Conservation (phyloP, 345 rosid genomes). For the Eucalyptus curtisii region DNA sequence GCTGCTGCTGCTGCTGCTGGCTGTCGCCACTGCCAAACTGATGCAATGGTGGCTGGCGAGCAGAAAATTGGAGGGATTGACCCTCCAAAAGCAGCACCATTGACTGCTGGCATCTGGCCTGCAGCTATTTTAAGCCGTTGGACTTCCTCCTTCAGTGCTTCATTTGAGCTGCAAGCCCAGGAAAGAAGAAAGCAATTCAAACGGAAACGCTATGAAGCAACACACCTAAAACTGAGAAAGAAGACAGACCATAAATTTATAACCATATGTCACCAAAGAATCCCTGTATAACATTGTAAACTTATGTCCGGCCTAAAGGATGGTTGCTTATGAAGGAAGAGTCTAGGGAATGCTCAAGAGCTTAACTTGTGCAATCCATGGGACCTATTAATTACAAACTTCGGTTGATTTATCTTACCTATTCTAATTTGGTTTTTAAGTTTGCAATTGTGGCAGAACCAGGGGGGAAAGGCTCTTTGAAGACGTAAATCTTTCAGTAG, state of each 20-base stretch:
- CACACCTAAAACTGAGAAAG: not conserved
- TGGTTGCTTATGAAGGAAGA: not conserved
- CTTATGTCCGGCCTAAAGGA: not conserved
- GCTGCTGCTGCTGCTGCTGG: slow-evolving; percentile 19
- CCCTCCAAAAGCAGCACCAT: slow-evolving; percentile 43
- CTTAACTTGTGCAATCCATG: not conserved
- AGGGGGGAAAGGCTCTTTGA: not conserved
- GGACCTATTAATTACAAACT: not conserved
- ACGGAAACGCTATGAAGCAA: not conserved
- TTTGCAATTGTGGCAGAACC: not conserved
- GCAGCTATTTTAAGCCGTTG: slow-evolving; percentile 82
- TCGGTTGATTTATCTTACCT: not conserved
- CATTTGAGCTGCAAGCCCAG: slow-evolving; percentile 55
- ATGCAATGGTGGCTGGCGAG: slow-evolving; percentile 33
- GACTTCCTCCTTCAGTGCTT: slow-evolving; percentile 73
- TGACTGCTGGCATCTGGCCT: slow-evolving; percentile 46
- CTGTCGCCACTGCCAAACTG: slow-evolving; percentile 28
- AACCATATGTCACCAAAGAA: not conserved
- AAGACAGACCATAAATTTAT: not conserved
- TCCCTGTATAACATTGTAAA: not conserved
- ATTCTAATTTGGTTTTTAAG: not conserved
- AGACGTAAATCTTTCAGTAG: not conserved
- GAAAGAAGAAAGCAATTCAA: not conserved
- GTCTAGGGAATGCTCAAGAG: not conserved
- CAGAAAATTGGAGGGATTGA: slow-evolving; percentile 29